phyloP scores from a whole-genome alignment of 345 rosid genomes.

The Microcos paniculata region DNA sequence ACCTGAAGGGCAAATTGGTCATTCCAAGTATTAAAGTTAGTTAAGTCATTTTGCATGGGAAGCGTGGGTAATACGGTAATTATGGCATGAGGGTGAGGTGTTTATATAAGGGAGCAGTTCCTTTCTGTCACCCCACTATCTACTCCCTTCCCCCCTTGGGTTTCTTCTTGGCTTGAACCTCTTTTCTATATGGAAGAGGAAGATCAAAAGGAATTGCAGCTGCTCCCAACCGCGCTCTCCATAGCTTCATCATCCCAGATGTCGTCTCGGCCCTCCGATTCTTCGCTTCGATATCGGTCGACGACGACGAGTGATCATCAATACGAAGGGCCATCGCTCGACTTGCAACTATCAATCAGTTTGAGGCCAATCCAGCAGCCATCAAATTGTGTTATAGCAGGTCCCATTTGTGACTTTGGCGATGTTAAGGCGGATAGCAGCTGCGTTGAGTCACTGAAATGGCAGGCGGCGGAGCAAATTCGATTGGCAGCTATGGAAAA shows the following conservation, averaged over 20 bases:
- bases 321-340: slow-evolving; percentile 56
- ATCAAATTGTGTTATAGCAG: slow-evolving; percentile 22
- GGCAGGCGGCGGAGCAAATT: slow-evolving; percentile 95
- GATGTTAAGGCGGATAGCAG: slow-evolving; percentile 28
- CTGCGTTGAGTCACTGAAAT: slow-evolving; percentile 66
- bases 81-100: neutral
- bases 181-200: slow-evolving; percentile 46
- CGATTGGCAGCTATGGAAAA: slow-evolving; percentile 78
- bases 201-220: slow-evolving; percentile 73
- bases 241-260: slow-evolving; percentile 32
- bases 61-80: slow-evolving; percentile 39
- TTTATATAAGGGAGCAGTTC: slow-evolving; percentile 31
- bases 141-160: neutral
- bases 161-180: neutral
- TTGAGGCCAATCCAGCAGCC: slow-evolving; percentile 50
- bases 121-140: slow-evolving; percentile 21
- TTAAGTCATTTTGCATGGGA: slow-evolving; percentile 31
- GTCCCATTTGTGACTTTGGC: slow-evolving; percentile 27
- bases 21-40: slow-evolving; percentile 4
- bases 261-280: slow-evolving; percentile 24
- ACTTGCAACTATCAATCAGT: slow-evolving; percentile 86
- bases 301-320: slow-evolving; percentile 17
- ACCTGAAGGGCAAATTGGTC: slow-evolving; percentile 23
- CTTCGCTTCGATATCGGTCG: slow-evolving; percentile 27
- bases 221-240: slow-evolving; percentile 63